Evolutionary conservation across 1,139 yeast species (phyloP), one percentile per base, ranked within the genome.

Genomic region (Zygoascus sp.): DNA sequence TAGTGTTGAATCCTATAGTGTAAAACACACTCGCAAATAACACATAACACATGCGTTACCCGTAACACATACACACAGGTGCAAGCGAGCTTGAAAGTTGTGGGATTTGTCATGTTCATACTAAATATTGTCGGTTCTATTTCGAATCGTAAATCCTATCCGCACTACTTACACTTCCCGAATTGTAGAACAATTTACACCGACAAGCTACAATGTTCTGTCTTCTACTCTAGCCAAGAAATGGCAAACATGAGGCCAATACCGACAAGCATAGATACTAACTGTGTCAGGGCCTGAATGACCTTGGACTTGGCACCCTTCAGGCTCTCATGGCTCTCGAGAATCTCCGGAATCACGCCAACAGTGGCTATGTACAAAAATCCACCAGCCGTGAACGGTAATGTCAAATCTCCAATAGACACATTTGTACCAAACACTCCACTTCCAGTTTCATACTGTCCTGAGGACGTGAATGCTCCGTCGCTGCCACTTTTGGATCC

Each of bases 361-460:
- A 79, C 80, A 0, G 81, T 74, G 8, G 83, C 84, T 53, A 81
- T 80, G 59, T 81, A 81, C 39, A 81, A 60, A 57, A 82, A 80
- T 10, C 84, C 83, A 50, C 88, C 88, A 2, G 86, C 82, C 1
- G 87, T 79, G 57, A 81, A 74, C n/a, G 88, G 85, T 45, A 80
- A 62, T n/a, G 80, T 71, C 50, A 75, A 60, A 52, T 77, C 82
- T 5, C 75, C 72, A n/a, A 70, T 49, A 13, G 67, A 63, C 28
- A 77, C 77, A 15, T 71, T 65, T 9, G 80, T 74, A 11, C 80
- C 81, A 52, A 74, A 71, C 5, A 76, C 50, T 2, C 80, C 80
- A 8, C 56, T 43, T 7, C 36, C 50, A 9, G 44, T 16, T 7
- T 16, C 28, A 23, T 19, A 22, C 16, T 41, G 22, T 7, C 8